Base-by-base conservation (phyloP, 768 basidiomycete genomes). In the Panaeolus cyanescens region DNA sequence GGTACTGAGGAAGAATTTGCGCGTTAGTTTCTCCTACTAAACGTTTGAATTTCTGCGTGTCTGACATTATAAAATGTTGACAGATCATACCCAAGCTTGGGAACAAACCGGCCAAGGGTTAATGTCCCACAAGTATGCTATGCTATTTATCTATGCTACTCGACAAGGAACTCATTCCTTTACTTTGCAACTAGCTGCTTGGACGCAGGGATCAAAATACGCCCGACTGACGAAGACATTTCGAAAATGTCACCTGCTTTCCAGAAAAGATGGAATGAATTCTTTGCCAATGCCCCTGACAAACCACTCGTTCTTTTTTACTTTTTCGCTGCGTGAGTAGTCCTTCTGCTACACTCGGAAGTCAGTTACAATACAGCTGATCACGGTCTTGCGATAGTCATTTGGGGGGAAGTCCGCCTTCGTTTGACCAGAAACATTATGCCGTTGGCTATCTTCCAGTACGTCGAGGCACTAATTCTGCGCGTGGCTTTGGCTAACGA, bases 191-290 rank as follows among this genome's bases (percentile, higher is more conserved):
- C 58, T 64, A 88, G 86, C 60, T 83, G 74, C 1, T 62, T 83
- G 28, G 85, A 88, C 62, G 77, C 79, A 20, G 86, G 84, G 4
- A 77, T 85, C 62, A 88, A 88, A 64, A 67, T 86, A 31, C 77
- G 87, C 20, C 87, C 88, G 1, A 79, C 71, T 22, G 66, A 66
- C 2, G 72, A 78, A 13, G 87, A 89, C 50, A 71, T 86, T 22
- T 73, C 79, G 39, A 75, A 74, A 30, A 73, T 89, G 32, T 82
- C 81, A 9, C 78, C 82, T 5, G 78, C 71, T 13, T 89, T 89
- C 66, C 67, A 75, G 34, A 45, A 74, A 20, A 72, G 77, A 36
- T 88, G 86, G 87, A 72, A 80, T 9, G 68, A 72, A 3, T 84
- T 81, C 67, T 89, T 83, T 36, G 80, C 72, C 19, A 72, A 76